These are phyloP conservation scores for Phytopythium helicoides DNA, from an alignment of 352 stramenopile genomes.

Conservation along the genomic window DNA sequence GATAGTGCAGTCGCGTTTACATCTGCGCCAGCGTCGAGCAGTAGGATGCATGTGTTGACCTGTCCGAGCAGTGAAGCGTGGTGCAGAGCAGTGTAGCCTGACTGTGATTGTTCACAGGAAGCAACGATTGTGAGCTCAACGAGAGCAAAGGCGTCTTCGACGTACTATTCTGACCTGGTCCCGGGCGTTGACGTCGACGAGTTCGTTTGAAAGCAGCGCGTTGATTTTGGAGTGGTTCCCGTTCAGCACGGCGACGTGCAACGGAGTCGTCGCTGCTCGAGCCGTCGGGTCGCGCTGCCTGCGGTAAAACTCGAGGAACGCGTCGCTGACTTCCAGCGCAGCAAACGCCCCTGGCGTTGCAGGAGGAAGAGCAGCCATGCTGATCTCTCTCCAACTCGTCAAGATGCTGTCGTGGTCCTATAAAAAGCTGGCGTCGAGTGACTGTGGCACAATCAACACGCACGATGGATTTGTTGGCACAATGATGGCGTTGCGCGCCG, in stretches of 20 bases:
- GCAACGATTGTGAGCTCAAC: not conserved
- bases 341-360: not conserved
- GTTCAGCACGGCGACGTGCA: constrained; percentile 33
- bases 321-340: constrained; percentile 18
- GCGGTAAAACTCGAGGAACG: constrained; percentile 31
- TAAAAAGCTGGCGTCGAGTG: not conserved
- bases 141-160: too few relatives aligned
- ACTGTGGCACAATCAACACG: not conserved
- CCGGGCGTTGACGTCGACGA: constrained; percentile 1
- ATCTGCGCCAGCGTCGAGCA: constrained; percentile 19
- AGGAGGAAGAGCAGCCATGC: not conserved
- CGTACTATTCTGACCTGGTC: constrained; percentile 29
- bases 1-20: constrained; percentile 8
- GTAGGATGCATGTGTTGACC: constrained; percentile 20
- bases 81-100: constrained; percentile 24
- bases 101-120: too few relatives aligned
- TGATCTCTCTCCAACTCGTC: not conserved
- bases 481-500: too few relatives aligned
- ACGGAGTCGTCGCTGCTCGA: constrained; percentile 15
- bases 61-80: constrained; percentile 36
- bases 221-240: constrained; percentile 13
- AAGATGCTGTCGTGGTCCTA: not conserved
- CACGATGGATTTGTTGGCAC: not conserved
- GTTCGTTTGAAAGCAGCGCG: constrained; percentile 13
- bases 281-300: constrained; percentile 18